Evolutionary conservation across 495 filamentous ascomycete species (phyloP), one percentile per base, ranked within the genome.

Genomic region (Podospora anserina): DNA sequence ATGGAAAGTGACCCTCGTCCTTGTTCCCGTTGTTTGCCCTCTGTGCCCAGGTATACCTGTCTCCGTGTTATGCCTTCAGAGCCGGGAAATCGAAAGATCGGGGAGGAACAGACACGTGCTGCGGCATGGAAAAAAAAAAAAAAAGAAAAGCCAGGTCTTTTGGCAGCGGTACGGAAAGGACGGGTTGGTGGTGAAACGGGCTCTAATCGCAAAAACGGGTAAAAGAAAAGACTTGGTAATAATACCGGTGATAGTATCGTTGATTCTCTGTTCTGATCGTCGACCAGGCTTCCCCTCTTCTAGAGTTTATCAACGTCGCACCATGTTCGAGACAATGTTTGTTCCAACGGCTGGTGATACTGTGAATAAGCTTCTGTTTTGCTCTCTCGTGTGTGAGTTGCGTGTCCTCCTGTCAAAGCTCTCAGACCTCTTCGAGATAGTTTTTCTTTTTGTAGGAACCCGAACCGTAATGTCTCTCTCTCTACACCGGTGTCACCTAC

Each of bases 1-100:
- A 20, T 34, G 30, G 34, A 39, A 64, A 32, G 56, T 6, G 9
- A 23, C 65, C 69, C 65, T 62, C 66, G 28, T 68, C 57, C 62
- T 61, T 57, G 44, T 19, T 67, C 59, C 59, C 59, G 28, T 28
- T 27, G 16, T 18, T 18, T 28, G 28, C 6, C 6, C 20, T 58
- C 19, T 34, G 28, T 61, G 34, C 27, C 61, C 61, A 66, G 66
- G 39, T 61, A 20, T 15, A 44, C 30, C 28, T 49, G 30, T 32
- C 30, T 4, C 5, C 55, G 55, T 19, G 32, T 19, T 3, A 55
- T 53, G 18, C 28, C 18, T 26, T 68, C 49, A 56, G 56, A 65
- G 56, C 65, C 69, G 27, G 56, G 61, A 58, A 68, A 62, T 27
- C 19, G 30, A 58, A 59, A 55, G 61, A 59, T 28, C n/a, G 30